These are phyloP conservation scores for Xylaria sp. DNA, from an alignment of 2,329 filamentous ascomycete species.

Conservation along the genomic window DNA sequence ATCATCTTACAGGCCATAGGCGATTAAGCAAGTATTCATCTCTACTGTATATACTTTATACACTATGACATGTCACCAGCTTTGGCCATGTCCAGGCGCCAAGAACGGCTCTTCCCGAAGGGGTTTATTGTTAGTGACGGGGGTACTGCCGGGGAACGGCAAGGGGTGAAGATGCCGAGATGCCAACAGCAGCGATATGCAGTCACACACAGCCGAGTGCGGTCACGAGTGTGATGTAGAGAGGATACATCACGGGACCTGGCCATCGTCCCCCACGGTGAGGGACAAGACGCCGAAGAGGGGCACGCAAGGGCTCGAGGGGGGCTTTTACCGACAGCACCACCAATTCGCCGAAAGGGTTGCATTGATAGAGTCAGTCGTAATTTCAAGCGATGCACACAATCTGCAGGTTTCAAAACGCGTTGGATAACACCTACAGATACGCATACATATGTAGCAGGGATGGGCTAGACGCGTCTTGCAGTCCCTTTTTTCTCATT, in stretches of 20 bases:
- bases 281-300: constrained; percentile 15
- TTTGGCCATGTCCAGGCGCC: constrained; percentile 24
- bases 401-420: constrained; percentile 27
- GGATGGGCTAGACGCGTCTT: too few relatives aligned
- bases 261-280: constrained; percentile 24
- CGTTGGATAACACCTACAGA: constrained; percentile 2
- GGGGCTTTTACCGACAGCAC: constrained; percentile 25
- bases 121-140: not conserved
- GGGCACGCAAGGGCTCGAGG: constrained; percentile 14
- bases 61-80: not conserved
- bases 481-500: too few relatives aligned
- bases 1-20: not conserved
- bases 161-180: constrained; percentile 9
- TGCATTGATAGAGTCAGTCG: constrained; percentile 30
- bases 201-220: constrained; percentile 40
- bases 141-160: not conserved
- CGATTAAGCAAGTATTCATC: not conserved
- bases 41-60: too few relatives aligned
- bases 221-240: constrained; percentile 44
- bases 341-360: constrained; percentile 21
- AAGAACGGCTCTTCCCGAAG: constrained; percentile 38
- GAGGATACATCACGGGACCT: constrained; percentile 33
- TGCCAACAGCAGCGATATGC: constrained; percentile 30
- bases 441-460: not conserved
- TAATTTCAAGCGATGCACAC: constrained; percentile 20